Evolutionary conservation across 371 early-diverging fungal genomes (phyloP), one percentile per base, ranked within the genome.

Genomic region (Lichtheimia ramosa): DNA sequence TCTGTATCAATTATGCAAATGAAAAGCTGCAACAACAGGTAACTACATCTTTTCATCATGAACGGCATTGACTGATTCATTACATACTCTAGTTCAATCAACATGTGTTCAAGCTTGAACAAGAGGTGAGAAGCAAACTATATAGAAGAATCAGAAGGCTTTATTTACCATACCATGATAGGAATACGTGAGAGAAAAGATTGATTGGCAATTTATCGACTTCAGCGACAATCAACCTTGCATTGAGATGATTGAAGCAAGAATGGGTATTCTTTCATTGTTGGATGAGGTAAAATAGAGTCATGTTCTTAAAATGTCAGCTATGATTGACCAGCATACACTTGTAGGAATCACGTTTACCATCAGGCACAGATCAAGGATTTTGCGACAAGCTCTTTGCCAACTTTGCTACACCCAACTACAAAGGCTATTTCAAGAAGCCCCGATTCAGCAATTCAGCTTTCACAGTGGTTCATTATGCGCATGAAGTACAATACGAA

Each of bases 161-260:
- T 18, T 43, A 40, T 15, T 39, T 10, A 41, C n/a, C 16, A 2
- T 28, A 25, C 40, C 39, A 13, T 25, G 27, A 48, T 39, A 74
- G 66, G 95, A 95, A 74, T 99, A 99, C 67, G 86, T 93, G 42
- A 87, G 89, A 46, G 97, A 95, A 77, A 81, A 93, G 68, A 96
- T 99, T 64, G 83, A 90, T 61, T 98, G 92, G 90, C 84, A 84
- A 40, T 91, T 90, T 61, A 89, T 92, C 41, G 97, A 99, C 59
- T 99, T 99, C 84, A 95, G 95, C 56, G 99, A 99, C 82, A 96
- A 99, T 72, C 96, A 97, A 68, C 94, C 93, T 7, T 98, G 99
- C 81, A 99, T 99, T 62, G 96, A 97, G 64, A 82, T 99, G 67
- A 98, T 99, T 60, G 99, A 99, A 74, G 91, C 92, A 58, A 89